These are phyloP conservation scores for Pythium myriotylum DNA, from an alignment of 352 stramenopile genomes.

Conservation along the genomic window DNA sequence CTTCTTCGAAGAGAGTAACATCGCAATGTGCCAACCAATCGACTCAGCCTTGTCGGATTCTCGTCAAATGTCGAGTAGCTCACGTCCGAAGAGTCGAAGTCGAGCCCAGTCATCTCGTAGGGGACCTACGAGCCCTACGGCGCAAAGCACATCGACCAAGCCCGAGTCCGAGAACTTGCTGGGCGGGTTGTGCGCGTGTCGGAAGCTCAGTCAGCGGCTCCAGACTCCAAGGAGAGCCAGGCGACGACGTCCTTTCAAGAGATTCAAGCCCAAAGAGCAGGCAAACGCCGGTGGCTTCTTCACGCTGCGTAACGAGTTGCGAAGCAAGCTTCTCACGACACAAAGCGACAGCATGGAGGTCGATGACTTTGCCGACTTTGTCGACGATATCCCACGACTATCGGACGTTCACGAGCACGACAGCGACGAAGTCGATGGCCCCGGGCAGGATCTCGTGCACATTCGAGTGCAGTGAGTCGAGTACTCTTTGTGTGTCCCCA, in stretches of 20 bases:
- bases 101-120: no score
- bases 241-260: constrained; percentile 8
- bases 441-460: no score
- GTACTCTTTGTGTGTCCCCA: no score
- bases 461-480: no score
- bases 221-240: constrained; percentile 17
- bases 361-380: constrained; percentile 20
- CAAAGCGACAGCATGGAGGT: constrained; percentile 2
- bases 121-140: constrained; percentile 37
- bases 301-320: constrained; percentile 1
- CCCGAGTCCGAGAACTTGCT: constrained; percentile 29
- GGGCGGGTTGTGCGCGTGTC: constrained; percentile 33
- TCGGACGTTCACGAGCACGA: constrained; percentile 10
- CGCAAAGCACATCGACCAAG: constrained; percentile 32
- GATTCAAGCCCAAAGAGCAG: not conserved
- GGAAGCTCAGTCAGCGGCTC: constrained; percentile 41
- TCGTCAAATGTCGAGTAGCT: no score
- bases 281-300: not conserved
- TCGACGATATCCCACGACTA: constrained; percentile 14
- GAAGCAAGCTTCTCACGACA: not conserved
- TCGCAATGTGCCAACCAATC: constrained; percentile 32
- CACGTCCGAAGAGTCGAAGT: no score
- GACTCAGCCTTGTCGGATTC: not conserved
- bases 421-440: constrained; percentile 4
- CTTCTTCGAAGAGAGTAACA: constrained; percentile 49